These are phyloP conservation scores for Myochromella boudieri DNA, from an alignment of 768 basidiomycete species.

Conservation along the genomic window DNA sequence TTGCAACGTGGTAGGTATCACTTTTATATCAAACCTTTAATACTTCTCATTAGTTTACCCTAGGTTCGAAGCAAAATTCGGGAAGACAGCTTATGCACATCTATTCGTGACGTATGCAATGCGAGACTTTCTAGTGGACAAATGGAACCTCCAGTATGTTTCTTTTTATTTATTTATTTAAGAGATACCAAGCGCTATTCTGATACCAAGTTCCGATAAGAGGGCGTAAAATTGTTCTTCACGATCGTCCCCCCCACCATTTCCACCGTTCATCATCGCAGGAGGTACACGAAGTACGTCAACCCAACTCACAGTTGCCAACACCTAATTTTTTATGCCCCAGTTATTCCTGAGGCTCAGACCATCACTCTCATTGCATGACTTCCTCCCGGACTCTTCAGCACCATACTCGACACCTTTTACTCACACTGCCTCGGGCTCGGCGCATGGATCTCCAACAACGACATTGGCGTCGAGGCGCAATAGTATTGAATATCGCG, in stretches of 20 bases:
- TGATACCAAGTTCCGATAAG: constrained; percentile 36
- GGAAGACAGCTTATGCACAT: constrained; percentile 81
- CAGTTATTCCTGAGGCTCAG: constrained; percentile 55
- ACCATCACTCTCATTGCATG: constrained; percentile 35
- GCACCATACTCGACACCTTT: constrained; percentile 62
- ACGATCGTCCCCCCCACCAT: constrained; percentile 87
- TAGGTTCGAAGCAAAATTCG: constrained; percentile 87
- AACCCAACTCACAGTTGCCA: not conserved
- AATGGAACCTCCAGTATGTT: constrained; percentile 79
- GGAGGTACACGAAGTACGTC: constrained; percentile 73
- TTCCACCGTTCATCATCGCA: constrained; percentile 72
- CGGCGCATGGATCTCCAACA: constrained; percentile 15
- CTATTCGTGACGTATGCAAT: constrained; percentile 92
- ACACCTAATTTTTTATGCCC: constrained; percentile 1
- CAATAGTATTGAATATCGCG: constrained; percentile 14
- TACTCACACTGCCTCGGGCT: constrained; percentile 43
- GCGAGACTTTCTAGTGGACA: constrained; percentile 62
- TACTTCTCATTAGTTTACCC: not conserved
- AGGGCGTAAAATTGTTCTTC: constrained; percentile 74
- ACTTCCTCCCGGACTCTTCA: constrained; percentile 54
- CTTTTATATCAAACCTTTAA: not conserved
- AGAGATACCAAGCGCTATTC: not conserved
- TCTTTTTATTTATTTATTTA: too few relatives aligned
- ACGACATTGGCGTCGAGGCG: constrained; percentile 13
- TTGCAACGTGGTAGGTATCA: constrained; percentile 68